Evolutionary conservation across 345 rosid genomes (phyloP), one percentile per base, ranked within the genome.

Genomic region (Schrenkiella parvula): DNA sequence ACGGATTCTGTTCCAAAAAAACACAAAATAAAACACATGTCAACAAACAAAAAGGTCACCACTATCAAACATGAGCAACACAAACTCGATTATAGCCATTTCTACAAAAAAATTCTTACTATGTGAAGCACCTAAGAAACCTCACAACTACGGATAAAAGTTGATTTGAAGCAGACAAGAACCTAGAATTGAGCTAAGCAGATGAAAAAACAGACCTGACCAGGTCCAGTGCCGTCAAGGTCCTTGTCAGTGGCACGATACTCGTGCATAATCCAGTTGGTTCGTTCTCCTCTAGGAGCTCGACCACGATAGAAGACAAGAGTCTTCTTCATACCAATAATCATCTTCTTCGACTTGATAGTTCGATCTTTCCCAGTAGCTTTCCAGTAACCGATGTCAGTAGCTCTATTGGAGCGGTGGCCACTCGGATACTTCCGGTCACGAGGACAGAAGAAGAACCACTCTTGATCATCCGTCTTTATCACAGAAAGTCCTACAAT

Each of bases 391-490:
- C 98, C 97, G 21, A 93, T 90, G 54, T 90, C 91, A 0, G 98
- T 93, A n/a, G 98, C 97, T 73, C 98, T 77, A 66, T 93, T 93
- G 12, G 97, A 89, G n/a, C 96, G 91, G 17, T 83, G 89, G 2
- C 97, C 98, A 25, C 92, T 90, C 4, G 98, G 97, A 81, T 93
- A 93, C 80, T 90, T 93, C 44, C 95, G 77, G 75, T 93, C 97
- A 9, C 91, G 84, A 10, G 96, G 96, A 64, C 92, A 90, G 80
- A 90, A 93, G 80, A 93, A 93, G 88, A 93, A 93, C 96, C 98
- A 93, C 79, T 93, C 98, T 6, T 75, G 90, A 82, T 93, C 98
- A 57, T 83, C 95, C 0, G 89, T 84, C 81, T 88, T 90, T 31
- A 93, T 90, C 56, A 93, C 87, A 26, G 98, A 90, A 4, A 87